A percentile compares a stretch with the other conserved stretches of the same genome.
phyloP scores from a whole-genome alignment of 768 basidiomycete species.

The Mycena rosella region DNA sequence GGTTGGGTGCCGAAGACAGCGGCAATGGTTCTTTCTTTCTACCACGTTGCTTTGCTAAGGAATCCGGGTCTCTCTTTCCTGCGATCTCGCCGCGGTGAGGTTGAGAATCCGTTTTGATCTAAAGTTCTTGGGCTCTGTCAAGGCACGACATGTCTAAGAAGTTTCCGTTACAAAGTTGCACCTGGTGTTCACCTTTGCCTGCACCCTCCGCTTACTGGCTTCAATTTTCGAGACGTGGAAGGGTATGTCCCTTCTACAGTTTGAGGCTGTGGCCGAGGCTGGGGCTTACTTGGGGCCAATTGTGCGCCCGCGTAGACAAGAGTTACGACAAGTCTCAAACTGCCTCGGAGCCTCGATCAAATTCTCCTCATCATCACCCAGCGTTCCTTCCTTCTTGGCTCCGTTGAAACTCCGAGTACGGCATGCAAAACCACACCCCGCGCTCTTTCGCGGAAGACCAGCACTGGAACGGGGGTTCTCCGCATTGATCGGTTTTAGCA shows the following conservation, averaged over 20 bases:
- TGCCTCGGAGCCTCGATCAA: neutral
- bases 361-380: neutral
- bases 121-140: neutral
- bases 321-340: neutral
- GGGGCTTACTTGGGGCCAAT: neutral
- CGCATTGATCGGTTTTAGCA: neutral
- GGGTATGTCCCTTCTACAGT: neutral
- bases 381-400: neutral
- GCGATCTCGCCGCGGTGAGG: neutral
- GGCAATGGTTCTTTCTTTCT: slow-evolving; percentile 3
- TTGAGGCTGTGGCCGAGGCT: neutral
- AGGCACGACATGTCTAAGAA: neutral
- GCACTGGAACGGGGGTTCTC: neutral
- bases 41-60: neutral
- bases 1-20: slow-evolving; percentile 3
- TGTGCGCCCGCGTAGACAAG: neutral
- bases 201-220: neutral
- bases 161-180: neutral
- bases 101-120: neutral
- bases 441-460: neutral
- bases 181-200: no score
- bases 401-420: neutral
- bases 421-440: neutral
- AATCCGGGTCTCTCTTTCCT: neutral
- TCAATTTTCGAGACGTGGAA: neutral